Percentiles rank a stretch among this genome's conserved stretches.
These are phyloP conservation scores for Colletotrichum lupini DNA, from an alignment of 2,329 filamentous ascomycete species.

Conservation along the genomic window DNA sequence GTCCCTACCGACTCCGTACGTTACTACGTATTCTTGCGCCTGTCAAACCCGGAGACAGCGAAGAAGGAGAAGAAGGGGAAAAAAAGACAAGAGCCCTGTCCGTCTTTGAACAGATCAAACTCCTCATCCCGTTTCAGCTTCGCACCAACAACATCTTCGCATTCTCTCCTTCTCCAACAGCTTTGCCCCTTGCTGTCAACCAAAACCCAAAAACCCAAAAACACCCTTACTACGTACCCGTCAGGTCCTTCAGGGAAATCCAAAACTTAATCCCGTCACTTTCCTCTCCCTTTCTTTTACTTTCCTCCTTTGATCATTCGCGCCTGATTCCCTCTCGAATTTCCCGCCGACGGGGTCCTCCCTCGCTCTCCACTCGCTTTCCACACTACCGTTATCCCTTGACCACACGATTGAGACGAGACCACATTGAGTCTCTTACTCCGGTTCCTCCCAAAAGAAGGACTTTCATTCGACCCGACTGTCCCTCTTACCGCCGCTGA, in stretches of 20 bases:
- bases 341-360: conserved; percentile 25
- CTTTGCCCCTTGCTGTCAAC: conserved; percentile 23
- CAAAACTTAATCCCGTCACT: conserved; percentile 13
- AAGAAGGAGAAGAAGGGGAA: conserved; percentile 22
- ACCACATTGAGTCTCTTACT: neutral
- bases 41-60: conserved; percentile 34
- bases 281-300: neutral
- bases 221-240: neutral
- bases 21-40: conserved; percentile 7
- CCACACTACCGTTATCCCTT: conserved; percentile 15
- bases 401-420: neutral
- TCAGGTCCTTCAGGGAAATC: conserved; percentile 15
- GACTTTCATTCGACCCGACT: conserved; percentile 2
- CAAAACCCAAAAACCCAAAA: conserved; percentile 11
- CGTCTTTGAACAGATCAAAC: conserved; percentile 48
- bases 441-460: conserved; percentile 10
- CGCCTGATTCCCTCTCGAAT: conserved; percentile 28
- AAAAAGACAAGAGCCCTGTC: conserved; percentile 38
- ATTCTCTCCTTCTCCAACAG: conserved; percentile 38
- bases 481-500: conserved; percentile 12
- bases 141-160: conserved; percentile 39
- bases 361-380: conserved; percentile 34
- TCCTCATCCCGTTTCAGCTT: conserved; percentile 49
- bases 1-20: neutral
- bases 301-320: conserved; percentile 10